Evolutionary conservation across 768 basidiomycete genomes (phyloP).

Genomic region (Phylloporus sp.): DNA sequence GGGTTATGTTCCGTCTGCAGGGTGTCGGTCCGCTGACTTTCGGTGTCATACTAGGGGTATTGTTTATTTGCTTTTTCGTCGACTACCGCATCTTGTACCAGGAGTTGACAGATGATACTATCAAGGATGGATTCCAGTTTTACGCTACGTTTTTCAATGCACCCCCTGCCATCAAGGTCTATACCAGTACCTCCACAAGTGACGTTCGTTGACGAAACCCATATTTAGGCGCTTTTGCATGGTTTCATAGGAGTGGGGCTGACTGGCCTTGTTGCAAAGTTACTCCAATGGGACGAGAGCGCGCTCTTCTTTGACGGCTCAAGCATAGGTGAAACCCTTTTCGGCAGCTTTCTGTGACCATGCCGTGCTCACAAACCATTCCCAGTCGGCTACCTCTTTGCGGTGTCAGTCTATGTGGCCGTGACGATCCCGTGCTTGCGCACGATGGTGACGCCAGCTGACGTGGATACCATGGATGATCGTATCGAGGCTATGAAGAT

Average conservation of each 20-base stretch:
- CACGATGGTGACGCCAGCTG: conserved; percentile 61
- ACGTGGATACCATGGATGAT: conserved; percentile 56
- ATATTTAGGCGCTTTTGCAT: conserved; percentile 72
- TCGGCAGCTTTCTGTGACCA: background rate
- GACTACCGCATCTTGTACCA: conserved; percentile 83
- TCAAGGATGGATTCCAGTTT: conserved; percentile 80
- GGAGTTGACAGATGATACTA: conserved; percentile 54
- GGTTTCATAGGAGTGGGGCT: conserved; percentile 78
- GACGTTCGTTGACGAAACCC: background rate
- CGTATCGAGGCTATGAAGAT: conserved; percentile 75
- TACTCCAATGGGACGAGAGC: conserved; percentile 86
- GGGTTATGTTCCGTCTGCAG: conserved; percentile 29
- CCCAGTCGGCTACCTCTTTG: conserved; percentile 69
- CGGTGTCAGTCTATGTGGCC: conserved; percentile 72
- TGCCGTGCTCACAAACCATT: conserved; percentile 12
- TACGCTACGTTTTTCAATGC: conserved; percentile 92
- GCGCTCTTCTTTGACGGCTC: conserved; percentile 95
- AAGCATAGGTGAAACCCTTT: conserved; percentile 59
- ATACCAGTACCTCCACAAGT: conserved; percentile 12
- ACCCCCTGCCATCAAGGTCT: conserved; percentile 88
- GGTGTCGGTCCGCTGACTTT: conserved; percentile 5
- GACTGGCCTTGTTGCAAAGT: conserved; percentile 68
- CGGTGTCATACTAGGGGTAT: conserved; percentile 41
- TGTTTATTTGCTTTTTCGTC: conserved; percentile 81
- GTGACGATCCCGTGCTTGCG: conserved; percentile 76